Conservation (phyloP, 2,329 filamentous ascomycete species). For the Spiromastix sp. region DNA sequence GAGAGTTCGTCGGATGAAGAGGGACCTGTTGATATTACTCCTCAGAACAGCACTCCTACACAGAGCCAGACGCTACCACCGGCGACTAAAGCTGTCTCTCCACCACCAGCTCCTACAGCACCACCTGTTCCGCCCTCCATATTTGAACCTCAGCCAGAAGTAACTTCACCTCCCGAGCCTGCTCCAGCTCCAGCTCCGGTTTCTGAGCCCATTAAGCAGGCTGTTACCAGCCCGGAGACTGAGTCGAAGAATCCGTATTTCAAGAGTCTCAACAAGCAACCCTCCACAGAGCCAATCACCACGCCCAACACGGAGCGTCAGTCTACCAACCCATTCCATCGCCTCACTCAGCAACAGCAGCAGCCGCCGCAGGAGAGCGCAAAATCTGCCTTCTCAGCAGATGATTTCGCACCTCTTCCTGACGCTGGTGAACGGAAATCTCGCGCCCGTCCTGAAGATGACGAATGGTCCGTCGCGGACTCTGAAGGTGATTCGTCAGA, state of each 20-base stretch:
- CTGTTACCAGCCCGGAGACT: slow-evolving; percentile 50
- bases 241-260: slow-evolving; percentile 95
- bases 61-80: slow-evolving; percentile 44
- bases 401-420: slow-evolving; percentile 19
- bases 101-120: slow-evolving; percentile 18
- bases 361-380: slow-evolving; percentile 33
- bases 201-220: slow-evolving; percentile 22
- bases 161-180: slow-evolving; percentile 38
- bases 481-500: slow-evolving; percentile 63
- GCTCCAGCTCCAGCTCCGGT: slow-evolving; percentile 39
- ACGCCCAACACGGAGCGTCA: slow-evolving; percentile 37
- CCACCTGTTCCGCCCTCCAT: slow-evolving; percentile 15
- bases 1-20: slow-evolving; percentile 74
- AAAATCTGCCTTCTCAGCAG: slow-evolving; percentile 42
- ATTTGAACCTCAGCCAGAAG: slow-evolving; percentile 43
- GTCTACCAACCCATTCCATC: slow-evolving; percentile 95
- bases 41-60: slow-evolving; percentile 49
- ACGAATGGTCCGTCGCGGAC: slow-evolving; percentile 75
- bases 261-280: slow-evolving; percentile 68
- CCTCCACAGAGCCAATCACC: slow-evolving; percentile 31
- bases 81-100: slow-evolving; percentile 16
- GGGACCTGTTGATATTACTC: slow-evolving; percentile 58
- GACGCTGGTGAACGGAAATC: slow-evolving; percentile 39
- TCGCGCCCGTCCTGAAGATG: slow-evolving; percentile 49
- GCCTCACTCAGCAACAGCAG: slow-evolving; percentile 62